Conservation (phyloP, 2,329 filamentous ascomycete species). For the Volutella citrinella region DNA sequence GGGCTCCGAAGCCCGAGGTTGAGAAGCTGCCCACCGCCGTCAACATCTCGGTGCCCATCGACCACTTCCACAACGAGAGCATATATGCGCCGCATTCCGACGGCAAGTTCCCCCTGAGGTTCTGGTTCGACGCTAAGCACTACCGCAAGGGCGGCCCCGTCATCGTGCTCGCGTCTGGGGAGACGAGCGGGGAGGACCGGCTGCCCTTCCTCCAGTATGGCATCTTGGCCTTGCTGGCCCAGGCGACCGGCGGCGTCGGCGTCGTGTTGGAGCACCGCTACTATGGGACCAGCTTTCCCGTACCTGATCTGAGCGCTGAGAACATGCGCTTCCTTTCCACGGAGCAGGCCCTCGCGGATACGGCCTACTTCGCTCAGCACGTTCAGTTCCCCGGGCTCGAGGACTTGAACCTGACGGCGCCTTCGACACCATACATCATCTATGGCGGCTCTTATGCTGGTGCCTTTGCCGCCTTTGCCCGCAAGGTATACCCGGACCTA, state of each 20-base stretch:
- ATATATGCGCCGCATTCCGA: constrained; percentile 74
- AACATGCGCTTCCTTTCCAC: constrained; percentile 80
- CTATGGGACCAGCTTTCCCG: constrained; percentile 75
- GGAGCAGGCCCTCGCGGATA: constrained; percentile 78
- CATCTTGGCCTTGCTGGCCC: constrained; percentile 66
- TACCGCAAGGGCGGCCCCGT: constrained; percentile 78
- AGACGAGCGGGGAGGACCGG: constrained; percentile 61
- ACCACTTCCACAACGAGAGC: constrained; percentile 81
- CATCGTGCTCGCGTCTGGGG: constrained; percentile 72
- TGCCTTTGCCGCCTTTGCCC: constrained; percentile 72
- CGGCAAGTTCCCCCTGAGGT: constrained; percentile 66
- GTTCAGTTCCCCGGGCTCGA: constrained; percentile 69
- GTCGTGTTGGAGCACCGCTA: constrained; percentile 86
- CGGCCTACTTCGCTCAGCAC: constrained; percentile 75
- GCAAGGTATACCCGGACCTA: constrained; percentile 72
- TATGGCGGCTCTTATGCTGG: constrained; percentile 87
- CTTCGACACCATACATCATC: constrained; percentile 67
- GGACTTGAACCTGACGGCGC: constrained; percentile 62
- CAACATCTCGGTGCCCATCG: constrained; percentile 54
- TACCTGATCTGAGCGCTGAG: constrained; percentile 60
- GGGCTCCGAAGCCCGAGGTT: no score
- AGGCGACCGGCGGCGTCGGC: constrained; percentile 70
- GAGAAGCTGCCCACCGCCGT: constrained; percentile 5
- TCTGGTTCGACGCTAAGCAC: constrained; percentile 78
- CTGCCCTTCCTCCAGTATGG: constrained; percentile 75